phyloP scores from a whole-genome alignment of 257 asterid genomes.

The Phtheirospermum japonicum region DNA sequence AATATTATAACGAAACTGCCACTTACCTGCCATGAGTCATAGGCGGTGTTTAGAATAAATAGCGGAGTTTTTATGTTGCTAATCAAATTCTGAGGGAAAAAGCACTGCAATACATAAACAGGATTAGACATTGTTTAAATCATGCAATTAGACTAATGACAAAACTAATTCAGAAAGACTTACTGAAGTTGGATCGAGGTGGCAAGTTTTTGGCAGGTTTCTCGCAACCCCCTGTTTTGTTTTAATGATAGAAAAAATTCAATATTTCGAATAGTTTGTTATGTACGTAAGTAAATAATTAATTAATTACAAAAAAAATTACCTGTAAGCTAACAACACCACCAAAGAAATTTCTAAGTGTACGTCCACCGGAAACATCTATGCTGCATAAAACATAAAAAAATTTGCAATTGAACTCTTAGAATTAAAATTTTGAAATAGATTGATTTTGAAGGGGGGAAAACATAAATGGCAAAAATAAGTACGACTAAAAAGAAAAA shows the following conservation, averaged over 20 bases:
- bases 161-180: conserved; percentile 19
- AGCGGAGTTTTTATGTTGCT: conserved; percentile 64
- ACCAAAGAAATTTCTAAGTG: conserved; percentile 49
- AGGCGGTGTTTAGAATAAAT: conserved; percentile 85
- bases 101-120: conserved; percentile 51
- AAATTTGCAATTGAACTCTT: conserved; percentile 1
- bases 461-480: not conserved
- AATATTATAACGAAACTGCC: not conserved
- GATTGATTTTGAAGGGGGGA: no score
- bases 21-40: conserved; percentile 95
- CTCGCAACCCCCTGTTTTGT: conserved; percentile 38
- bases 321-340: conserved; percentile 78
- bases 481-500: not conserved
- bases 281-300: no score
- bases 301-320: no score
- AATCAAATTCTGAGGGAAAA: conserved; percentile 87
- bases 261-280: not conserved
- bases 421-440: not conserved
- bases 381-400: conserved; percentile 38
- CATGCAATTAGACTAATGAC: not conserved
- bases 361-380: conserved; percentile 69
- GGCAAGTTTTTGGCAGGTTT: conserved; percentile 54
- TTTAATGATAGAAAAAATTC: not conserved
- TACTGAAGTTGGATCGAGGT: conserved; percentile 64
- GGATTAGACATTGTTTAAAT: not conserved